These are phyloP conservation scores for Adansonia madagascariensis DNA, from an alignment of 441 rosid species.

Conservation along the genomic window DNA sequence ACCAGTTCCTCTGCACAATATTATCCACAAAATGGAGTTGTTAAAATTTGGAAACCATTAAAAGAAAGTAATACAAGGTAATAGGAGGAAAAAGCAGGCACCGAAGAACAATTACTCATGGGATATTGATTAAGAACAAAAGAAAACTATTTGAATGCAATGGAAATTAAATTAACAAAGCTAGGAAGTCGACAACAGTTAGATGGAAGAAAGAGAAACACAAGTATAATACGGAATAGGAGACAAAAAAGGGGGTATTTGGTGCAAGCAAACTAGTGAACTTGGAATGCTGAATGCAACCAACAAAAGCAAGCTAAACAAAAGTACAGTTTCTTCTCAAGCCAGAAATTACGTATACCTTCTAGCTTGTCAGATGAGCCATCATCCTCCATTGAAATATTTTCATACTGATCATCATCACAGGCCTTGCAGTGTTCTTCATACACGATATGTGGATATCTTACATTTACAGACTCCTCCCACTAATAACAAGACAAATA, in stretches of 20 bases:
- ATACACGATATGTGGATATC: conserved; percentile 82
- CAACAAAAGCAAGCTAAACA: not conserved
- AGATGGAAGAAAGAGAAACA: not conserved
- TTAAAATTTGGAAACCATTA: not conserved
- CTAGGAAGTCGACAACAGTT: not conserved
- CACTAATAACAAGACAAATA: conserved; percentile 35
- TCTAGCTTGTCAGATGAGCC: conserved; percentile 59
- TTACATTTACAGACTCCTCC: conserved; percentile 47
- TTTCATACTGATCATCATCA: conserved; percentile 46
- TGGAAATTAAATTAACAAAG: not conserved
- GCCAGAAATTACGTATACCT: conserved; percentile 50
- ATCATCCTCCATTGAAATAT: conserved; percentile 43
- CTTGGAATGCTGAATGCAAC: not conserved
- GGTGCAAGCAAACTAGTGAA: not conserved
- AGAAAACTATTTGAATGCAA: no score
- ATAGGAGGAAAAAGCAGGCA: not conserved
- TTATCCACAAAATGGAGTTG: not conserved
- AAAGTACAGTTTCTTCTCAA: not conserved
- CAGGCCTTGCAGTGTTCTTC: conserved; percentile 85
- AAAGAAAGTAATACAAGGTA: not conserved
- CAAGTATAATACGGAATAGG: not conserved
- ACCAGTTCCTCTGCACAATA: conserved; percentile 73
- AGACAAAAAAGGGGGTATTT: not conserved
- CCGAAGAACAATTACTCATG: no score
- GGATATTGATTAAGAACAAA: no score